Conservation (phyloP, 179 eudicot species). For the Spergularia azorica region DNA sequence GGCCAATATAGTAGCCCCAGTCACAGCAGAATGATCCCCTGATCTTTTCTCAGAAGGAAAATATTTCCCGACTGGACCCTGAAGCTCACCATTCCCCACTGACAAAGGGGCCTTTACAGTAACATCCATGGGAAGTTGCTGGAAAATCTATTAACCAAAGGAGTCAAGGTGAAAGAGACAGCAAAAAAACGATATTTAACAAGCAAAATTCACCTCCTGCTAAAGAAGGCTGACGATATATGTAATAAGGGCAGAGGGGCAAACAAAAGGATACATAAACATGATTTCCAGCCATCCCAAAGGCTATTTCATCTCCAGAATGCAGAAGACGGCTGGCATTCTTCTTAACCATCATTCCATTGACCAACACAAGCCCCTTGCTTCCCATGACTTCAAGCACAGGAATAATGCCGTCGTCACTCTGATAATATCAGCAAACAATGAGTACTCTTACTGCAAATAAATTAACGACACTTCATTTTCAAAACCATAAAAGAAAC, state of each 20-base stretch:
- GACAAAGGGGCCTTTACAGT: conserved; percentile 62
- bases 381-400: conserved; percentile 81
- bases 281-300: conserved; percentile 63
- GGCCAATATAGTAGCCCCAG: conserved; percentile 89
- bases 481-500: conserved; percentile 15
- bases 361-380: conserved; percentile 82
- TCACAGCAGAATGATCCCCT: conserved; percentile 85
- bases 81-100: conserved; percentile 56
- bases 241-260: not conserved
- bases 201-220: not conserved
- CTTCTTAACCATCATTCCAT: conserved; percentile 73
- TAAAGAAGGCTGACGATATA: conserved; percentile 4
- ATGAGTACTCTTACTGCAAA: conserved; percentile 43
- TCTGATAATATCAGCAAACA: conserved; percentile 61
- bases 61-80: conserved; percentile 50
- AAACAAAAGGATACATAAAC: conserved; percentile 81
- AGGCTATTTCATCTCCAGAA: conserved; percentile 89
- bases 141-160: conserved; percentile 58
- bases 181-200: conserved; percentile 14
- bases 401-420: conserved; percentile 59
- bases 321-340: conserved; percentile 50
- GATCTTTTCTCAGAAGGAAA: conserved; percentile 58
- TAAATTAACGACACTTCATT: conserved; percentile 37
- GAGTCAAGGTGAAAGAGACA: conserved; percentile 33
- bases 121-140: conserved; percentile 54